Evolutionary conservation across 495 filamentous ascomycete genomes (phyloP).

Genomic region (Clavariopsis aquatica): DNA sequence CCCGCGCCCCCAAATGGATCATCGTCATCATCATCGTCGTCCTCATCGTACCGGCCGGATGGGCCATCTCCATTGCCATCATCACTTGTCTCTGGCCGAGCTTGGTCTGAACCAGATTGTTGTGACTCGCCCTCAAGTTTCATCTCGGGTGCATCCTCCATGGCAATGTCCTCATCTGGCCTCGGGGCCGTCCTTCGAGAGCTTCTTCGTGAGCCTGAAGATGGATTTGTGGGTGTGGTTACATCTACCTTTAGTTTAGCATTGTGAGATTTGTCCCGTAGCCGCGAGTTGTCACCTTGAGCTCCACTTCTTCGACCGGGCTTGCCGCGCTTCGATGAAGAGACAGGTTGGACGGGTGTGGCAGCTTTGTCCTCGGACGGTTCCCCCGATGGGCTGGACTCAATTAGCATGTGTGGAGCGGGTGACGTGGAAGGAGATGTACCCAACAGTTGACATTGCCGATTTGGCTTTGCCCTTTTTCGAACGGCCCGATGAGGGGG

Average conservation of each 20-base stretch:
- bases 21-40: conserved; percentile 68
- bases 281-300: conserved; percentile 26
- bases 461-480: conserved; percentile 61
- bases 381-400: conserved; percentile 40
- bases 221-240: conserved; percentile 1
- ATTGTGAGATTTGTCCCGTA: neutral
- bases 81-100: conserved; percentile 45
- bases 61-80: conserved; percentile 53
- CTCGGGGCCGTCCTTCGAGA: conserved; percentile 50
- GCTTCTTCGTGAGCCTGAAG: conserved; percentile 50
- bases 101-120: conserved; percentile 47
- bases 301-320: conserved; percentile 21
- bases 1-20: conserved; percentile 72
- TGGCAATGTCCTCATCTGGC: conserved; percentile 44
- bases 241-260: conserved; percentile 24
- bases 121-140: conserved; percentile 55
- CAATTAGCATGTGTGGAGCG: conserved; percentile 23
- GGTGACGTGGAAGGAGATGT: conserved; percentile 39
- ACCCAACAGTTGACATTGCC: conserved; percentile 85
- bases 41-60: conserved; percentile 62
- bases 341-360: conserved; percentile 54
- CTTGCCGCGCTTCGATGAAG: conserved; percentile 29
- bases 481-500: conserved; percentile 27
- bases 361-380: conserved; percentile 44
- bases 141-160: conserved; percentile 51